Conservation (phyloP, 192 early-diverging fungal species). For the Mortierella hygrophila region DNA sequence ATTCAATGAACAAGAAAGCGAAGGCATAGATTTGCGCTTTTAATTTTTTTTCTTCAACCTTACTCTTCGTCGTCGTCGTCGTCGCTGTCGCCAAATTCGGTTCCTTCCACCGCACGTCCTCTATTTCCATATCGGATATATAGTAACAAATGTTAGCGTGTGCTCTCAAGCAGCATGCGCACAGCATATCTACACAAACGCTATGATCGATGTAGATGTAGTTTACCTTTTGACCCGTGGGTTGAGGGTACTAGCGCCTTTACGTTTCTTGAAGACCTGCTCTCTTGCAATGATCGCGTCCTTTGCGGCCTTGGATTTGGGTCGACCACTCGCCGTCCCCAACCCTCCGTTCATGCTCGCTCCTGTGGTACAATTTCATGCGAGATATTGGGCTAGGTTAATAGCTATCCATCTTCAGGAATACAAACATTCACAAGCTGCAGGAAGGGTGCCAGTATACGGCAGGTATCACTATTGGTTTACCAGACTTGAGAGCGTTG, state of each 20-base stretch:
- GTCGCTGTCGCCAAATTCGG: constrained; percentile 47
- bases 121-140: background rate
- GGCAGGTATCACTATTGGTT: too few relatives aligned
- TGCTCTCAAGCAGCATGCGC: background rate
- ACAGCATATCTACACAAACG: too few relatives aligned
- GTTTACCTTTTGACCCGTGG: constrained; percentile 46
- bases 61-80: constrained; percentile 27
- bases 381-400: background rate
- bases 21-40: too few relatives aligned
- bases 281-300: constrained; percentile 40
- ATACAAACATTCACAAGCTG: background rate
- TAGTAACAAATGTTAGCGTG: background rate
- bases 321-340: constrained; percentile 23
- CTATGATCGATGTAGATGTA: too few relatives aligned
- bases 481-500: constrained; percentile 14
- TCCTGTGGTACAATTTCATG: background rate
- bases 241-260: constrained; percentile 37
- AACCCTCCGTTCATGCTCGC: constrained; percentile 1
- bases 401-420: background rate
- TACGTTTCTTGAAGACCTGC: constrained; percentile 44
- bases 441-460: background rate
- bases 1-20: background rate
- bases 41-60: background rate
- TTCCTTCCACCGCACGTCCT: constrained; percentile 35
- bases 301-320: constrained; percentile 38